Evolutionary conservation across 164 flowering plant species (phyloP), one percentile per base, ranked within the genome.

Genomic region (Taxillus chinensis): DNA sequence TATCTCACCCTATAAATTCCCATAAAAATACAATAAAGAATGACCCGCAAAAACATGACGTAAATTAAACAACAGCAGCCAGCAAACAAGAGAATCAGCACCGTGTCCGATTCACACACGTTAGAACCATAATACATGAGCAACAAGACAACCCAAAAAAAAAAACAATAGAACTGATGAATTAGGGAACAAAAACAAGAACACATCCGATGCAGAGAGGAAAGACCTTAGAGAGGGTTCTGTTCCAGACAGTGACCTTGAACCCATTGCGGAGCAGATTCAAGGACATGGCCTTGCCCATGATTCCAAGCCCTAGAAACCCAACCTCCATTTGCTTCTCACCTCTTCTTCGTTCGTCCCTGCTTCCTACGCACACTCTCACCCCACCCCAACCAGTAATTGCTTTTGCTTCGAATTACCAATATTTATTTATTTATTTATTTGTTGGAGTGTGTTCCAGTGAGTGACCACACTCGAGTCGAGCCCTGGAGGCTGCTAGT

Each of bases 171-270:
- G 27, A 27, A 27, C 27, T 27, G 27, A 27, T 27, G 27, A 27
- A 27, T 27, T 27, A 27, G 27, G 27, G 27, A 27, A 27, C 27
- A 27, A 27, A 27, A 27, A 27, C 27, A 27, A 27, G 27, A 27
- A 27, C 27, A 27, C 0, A 27, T 27, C 27, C 27, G 27, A 27
- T 27, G 38, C 13, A 49, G 39, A 38, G 45, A 46, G 10, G 67
- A n/a, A 40, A 39, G 53, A 83, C 98, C 96, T 84, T 86, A 41
- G 98, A 82, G 55, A 85, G 93, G 42, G 98, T 86, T 57, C 98
- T 80, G 80, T 92, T 92, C 98, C 98, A 92, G 42, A 92, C 96
- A 74, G 93, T 89, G 74, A 92, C 85, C 71, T 90, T 90, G 70
- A 86, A 87, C 12, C 90, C 98, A 73, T 81, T 64, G 42, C 75